Base-by-base conservation (phyloP, 805 yeast genomes). In the Cyberlindnera amylophila region DNA sequence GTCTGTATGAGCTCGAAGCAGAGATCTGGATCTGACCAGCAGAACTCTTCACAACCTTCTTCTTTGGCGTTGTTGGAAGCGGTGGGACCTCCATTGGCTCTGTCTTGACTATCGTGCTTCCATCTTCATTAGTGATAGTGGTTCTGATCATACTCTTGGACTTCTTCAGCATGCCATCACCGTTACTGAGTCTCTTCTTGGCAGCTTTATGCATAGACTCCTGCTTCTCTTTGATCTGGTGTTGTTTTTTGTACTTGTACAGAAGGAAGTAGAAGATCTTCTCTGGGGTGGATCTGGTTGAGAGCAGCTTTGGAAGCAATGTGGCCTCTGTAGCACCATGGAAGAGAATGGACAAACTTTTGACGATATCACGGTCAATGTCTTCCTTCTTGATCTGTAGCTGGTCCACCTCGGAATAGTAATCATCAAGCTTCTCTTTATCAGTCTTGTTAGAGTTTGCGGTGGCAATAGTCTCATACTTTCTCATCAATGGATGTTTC, bases 231-330 rank as follows among this genome's bases (percentile, higher is more conserved):
- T 49, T 47, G 4, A 36, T 50, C 36, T 66, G 55, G 53, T 81
- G 87, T 44, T 83, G 89, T 48, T 76, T 77, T 48, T 93, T 72
- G 62, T 87, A 88, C 51, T 84, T 77, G 69, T 79, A 67, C 49
- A 87, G 67, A 34, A 88, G 64, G 50, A 84, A 84, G 64, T 87
- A 87, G 54, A 87, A 82, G 35, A 87, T 80, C 69, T 87, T 87
- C 54, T 87, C 96, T 1, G 89, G 74, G 53, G 79, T 82, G 19
- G 82, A 77, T 19, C 71, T 76, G 1, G 74, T 66, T 9, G 79
- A 70, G 34, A 75, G 57, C 35, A 88, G 67, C 49, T 76, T 74
- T 9, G 69, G 61, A 21, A 77, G 61, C 19, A 88, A 75, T 9
- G 69, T 66, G 4, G 70, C 62, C 39, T 74, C 73, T 34, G 74